Evolutionary conservation across 169 alveolate species (phyloP).

Genomic region (Plasmodium inui): DNA sequence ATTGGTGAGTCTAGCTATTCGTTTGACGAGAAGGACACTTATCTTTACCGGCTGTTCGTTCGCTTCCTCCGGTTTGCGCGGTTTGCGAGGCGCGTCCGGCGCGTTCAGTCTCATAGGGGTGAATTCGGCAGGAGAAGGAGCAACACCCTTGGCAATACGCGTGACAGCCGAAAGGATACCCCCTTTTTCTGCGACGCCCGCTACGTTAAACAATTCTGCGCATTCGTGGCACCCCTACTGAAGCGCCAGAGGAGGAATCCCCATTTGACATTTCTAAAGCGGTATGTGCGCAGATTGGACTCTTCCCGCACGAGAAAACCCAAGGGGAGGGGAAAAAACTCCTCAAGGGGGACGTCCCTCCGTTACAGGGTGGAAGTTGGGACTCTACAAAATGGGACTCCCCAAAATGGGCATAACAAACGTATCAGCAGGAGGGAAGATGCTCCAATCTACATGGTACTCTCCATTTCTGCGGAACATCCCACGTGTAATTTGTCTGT

Average conservation of each 20-base stretch:
- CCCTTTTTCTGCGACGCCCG: background rate
- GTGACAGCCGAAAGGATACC: no score
- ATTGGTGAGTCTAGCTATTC: slow-evolving; percentile 20
- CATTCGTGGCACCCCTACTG: background rate
- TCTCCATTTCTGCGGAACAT: background rate
- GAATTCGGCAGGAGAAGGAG: no score
- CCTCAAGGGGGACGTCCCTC: background rate
- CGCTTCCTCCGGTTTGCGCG: background rate
- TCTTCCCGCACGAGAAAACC: background rate
- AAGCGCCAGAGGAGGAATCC: background rate
- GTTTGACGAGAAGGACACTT: background rate
- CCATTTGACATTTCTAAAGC: background rate
- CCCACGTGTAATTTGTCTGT: slow-evolving; percentile 19
- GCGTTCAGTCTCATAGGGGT: background rate
- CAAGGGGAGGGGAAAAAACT: background rate
- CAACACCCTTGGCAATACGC: background rate
- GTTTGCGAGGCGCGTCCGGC: background rate
- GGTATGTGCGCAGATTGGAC: background rate
- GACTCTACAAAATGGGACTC: background rate
- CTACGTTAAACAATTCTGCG: background rate
- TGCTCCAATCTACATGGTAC: background rate
- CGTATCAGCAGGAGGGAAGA: background rate
- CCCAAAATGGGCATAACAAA: background rate
- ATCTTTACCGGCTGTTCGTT: slow-evolving; percentile 12
- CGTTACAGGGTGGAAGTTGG: background rate